A percentile compares a stretch with the other conserved stretches of the same genome.
Evolutionary conservation across 169 alveolate species (phyloP).

Genomic region (Plasmodium falciparum): DNA sequence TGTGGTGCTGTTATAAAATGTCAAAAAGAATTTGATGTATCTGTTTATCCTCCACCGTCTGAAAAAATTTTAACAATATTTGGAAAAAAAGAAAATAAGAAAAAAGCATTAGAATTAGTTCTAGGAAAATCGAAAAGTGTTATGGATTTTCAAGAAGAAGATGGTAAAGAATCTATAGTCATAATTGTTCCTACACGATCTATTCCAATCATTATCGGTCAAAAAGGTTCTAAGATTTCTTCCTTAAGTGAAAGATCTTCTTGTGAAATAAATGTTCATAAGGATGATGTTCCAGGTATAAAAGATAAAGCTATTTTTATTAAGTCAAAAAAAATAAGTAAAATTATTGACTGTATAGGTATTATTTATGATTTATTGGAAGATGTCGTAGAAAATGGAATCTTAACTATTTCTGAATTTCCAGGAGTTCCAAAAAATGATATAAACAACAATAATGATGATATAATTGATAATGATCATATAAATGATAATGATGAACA

Average conservation of each 20-base stretch:
- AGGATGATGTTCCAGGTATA: slow-evolving; percentile 74
- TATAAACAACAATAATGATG: neutral
- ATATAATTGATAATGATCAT: neutral
- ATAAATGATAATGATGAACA: neutral
- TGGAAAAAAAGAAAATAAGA: slow-evolving; percentile 73
- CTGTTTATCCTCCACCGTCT: slow-evolving; percentile 71
- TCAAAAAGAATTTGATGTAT: slow-evolving; percentile 67
- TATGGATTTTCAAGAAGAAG: slow-evolving; percentile 76
- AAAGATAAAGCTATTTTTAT: slow-evolving; percentile 72
- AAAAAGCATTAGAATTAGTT: slow-evolving; percentile 70
- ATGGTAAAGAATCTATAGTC: slow-evolving; percentile 69
- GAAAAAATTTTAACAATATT: slow-evolving; percentile 54
- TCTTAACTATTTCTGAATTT: slow-evolving; percentile 41
- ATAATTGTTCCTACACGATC: slow-evolving; percentile 74
- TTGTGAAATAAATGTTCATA: slow-evolving; percentile 70
- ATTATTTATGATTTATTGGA: slow-evolving; percentile 57
- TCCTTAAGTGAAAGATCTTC: slow-evolving; percentile 49
- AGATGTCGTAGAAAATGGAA: slow-evolving; percentile 68
- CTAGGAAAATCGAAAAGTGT: slow-evolving; percentile 60
- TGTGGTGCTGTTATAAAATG: slow-evolving; percentile 71
- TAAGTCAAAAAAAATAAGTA: slow-evolving; percentile 43
- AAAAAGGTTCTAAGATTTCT: slow-evolving; percentile 69
- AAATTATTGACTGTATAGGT: slow-evolving; percentile 65
- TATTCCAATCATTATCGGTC: slow-evolving; percentile 65
- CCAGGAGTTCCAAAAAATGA: slow-evolving; percentile 66